A percentile compares a stretch with the other conserved stretches of the same genome.
phyloP scores from a whole-genome alignment of 805 yeast species.

The Yarrowia sp. region DNA sequence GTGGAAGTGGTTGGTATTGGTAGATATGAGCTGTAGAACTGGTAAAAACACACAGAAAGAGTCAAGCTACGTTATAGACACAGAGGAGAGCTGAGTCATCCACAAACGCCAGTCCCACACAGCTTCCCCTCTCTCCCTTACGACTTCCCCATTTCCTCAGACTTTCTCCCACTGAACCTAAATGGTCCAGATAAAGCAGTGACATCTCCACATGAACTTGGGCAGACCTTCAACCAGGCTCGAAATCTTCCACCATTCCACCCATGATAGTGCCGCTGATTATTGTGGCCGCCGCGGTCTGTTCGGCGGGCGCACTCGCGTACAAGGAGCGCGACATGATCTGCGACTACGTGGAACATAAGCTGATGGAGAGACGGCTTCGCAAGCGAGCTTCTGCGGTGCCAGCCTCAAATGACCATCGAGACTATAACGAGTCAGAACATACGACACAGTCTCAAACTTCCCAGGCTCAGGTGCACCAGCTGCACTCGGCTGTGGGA shows the following conservation, averaged over 20 bases:
- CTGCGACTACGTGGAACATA: constrained; percentile 36
- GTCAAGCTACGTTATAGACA: too few relatives aligned
- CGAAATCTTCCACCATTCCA: not conserved
- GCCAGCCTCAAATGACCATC: constrained; percentile 12
- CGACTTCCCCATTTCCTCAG: too few relatives aligned
- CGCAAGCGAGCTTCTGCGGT: constrained; percentile 27
- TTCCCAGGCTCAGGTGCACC: constrained; percentile 1
- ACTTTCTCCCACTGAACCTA: constrained; percentile 7
- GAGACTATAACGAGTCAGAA: not conserved
- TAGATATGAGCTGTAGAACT: not conserved
- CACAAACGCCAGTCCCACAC: too few relatives aligned
- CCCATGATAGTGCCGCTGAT: constrained; percentile 37
- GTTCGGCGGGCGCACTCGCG: constrained; percentile 38
- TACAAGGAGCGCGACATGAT: constrained; percentile 33
- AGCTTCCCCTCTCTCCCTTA: too few relatives aligned
- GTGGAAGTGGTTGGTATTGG: not conserved
- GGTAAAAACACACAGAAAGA: too few relatives aligned
- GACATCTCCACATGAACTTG: constrained; percentile 2
- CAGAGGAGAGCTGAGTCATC: too few relatives aligned
- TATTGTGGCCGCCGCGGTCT: constrained; percentile 34
- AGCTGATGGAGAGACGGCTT: constrained; percentile 29
- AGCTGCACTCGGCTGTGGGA: constrained; percentile 17
- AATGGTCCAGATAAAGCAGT: constrained; percentile 15
- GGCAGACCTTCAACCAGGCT: constrained; percentile 15
- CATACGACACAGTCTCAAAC: constrained; percentile 2